These are phyloP conservation scores for Penicillium pulvis DNA, from an alignment of 495 filamentous ascomycete species.

Conservation along the genomic window DNA sequence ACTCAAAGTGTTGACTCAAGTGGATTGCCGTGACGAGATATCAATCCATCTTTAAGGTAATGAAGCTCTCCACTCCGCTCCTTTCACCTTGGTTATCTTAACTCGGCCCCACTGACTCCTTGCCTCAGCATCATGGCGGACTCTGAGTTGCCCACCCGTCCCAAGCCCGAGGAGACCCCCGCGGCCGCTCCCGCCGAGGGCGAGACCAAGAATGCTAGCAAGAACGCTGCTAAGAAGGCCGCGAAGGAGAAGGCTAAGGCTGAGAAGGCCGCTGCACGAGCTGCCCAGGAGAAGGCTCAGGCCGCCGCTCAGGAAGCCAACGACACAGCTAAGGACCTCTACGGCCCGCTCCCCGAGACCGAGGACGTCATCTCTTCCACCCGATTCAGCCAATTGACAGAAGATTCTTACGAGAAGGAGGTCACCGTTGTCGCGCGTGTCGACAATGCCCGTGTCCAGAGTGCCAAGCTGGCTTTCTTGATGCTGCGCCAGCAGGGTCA, in stretches of 20 bases:
- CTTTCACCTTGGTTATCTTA: background rate
- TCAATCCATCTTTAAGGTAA: slow-evolving; percentile 28
- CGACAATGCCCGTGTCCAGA: slow-evolving; percentile 84
- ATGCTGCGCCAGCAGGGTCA: slow-evolving; percentile 81
- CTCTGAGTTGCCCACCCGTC: slow-evolving; percentile 50
- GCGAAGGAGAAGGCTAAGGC: slow-evolving; percentile 70
- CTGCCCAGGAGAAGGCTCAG: slow-evolving; percentile 54
- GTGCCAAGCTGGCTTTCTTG: slow-evolving; percentile 89
- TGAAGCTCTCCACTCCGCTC: background rate
- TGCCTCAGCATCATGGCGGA: slow-evolving; percentile 43
- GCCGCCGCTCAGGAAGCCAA: slow-evolving; percentile 55
- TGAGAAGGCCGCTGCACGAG: slow-evolving; percentile 59
- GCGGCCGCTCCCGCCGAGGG: slow-evolving; percentile 37
- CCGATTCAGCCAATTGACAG: slow-evolving; percentile 50
- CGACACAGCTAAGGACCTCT: slow-evolving; percentile 72
- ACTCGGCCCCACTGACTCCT: slow-evolving; percentile 8
- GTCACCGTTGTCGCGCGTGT: slow-evolving; percentile 81
- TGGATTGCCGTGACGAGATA: slow-evolving; percentile 11
- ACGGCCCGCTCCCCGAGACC: slow-evolving; percentile 54
- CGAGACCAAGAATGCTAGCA: slow-evolving; percentile 53
- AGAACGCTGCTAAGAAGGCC: slow-evolving; percentile 67
- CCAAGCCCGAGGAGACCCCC: slow-evolving; percentile 48
- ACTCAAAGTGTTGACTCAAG: slow-evolving; percentile 26
- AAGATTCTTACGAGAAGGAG: slow-evolving; percentile 68
- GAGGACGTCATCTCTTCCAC: slow-evolving; percentile 39